These are phyloP conservation scores for Blastobotrys buckinghamii DNA, from an alignment of 1,139 yeast species.

Conservation along the genomic window DNA sequence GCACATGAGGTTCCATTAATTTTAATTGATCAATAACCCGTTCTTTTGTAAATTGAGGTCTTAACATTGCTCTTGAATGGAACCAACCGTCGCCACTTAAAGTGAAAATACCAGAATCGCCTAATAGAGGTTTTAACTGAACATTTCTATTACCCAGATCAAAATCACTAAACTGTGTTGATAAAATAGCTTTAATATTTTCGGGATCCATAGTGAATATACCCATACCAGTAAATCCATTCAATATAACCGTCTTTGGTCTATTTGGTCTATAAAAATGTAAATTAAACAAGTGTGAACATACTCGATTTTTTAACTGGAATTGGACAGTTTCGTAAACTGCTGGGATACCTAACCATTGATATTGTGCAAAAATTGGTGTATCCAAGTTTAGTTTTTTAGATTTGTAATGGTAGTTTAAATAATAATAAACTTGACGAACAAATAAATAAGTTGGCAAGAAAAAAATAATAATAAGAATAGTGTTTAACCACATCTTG, in stretches of 20 bases:
- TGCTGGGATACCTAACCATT: not conserved
- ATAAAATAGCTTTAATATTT: constrained; percentile 33
- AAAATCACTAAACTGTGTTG: constrained; percentile 45
- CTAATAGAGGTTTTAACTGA: constrained; percentile 42
- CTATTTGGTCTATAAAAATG: not conserved
- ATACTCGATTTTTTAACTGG: not conserved
- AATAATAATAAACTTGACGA: not conserved
- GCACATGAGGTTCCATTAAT: constrained; percentile 12
- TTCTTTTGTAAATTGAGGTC: constrained; percentile 53
- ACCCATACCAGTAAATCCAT: not conserved
- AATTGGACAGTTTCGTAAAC: not conserved
- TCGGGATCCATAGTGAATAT: constrained; percentile 43
- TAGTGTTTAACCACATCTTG: no score
- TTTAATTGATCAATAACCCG: constrained; percentile 41
- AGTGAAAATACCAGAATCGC: constrained; percentile 50
- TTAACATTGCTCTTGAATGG: constrained; percentile 50
- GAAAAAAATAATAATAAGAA: no score
- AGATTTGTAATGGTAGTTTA: not conserved
- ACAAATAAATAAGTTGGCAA: not conserved
- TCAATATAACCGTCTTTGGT: not conserved
- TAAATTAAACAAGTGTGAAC: not conserved
- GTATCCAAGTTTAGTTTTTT: not conserved
- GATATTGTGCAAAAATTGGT: not conserved
- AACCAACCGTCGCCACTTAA: constrained; percentile 52
- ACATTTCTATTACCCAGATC: constrained; percentile 43